Conservation (phyloP, 1,139 yeast genomes). For the Suhomyces ambrosiae region DNA sequence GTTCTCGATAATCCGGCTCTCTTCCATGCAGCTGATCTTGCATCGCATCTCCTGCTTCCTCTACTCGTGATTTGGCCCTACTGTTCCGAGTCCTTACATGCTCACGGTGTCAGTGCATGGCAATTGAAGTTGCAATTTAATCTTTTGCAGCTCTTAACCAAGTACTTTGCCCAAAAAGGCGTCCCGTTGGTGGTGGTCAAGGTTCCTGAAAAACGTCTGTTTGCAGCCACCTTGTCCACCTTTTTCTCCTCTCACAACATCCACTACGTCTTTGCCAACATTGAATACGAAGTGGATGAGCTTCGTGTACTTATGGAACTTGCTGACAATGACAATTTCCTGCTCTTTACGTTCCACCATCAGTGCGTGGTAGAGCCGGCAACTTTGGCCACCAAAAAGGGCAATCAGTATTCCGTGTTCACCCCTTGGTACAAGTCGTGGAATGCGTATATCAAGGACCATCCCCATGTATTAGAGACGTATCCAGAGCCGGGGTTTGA, state of each 20-base stretch:
- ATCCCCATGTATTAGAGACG: constrained; percentile 9
- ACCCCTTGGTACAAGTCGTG: constrained; percentile 57
- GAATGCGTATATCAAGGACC: constrained; percentile 30
- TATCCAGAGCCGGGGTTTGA: constrained; percentile 1
- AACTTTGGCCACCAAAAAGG: constrained; percentile 41
- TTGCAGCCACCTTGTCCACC: constrained; percentile 24
- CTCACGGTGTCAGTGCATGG: constrained; percentile 46
- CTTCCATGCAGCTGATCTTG: constrained; percentile 10
- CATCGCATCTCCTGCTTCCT: constrained; percentile 10
- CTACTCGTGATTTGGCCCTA: constrained; percentile 21
- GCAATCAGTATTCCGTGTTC: constrained; percentile 52
- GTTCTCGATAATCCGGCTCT: constrained; percentile 17
- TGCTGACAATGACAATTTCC: constrained; percentile 18
- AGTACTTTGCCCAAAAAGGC: constrained; percentile 30
- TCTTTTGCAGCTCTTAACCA: constrained; percentile 31
- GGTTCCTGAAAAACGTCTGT: constrained; percentile 29
- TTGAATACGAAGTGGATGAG: constrained; percentile 57
- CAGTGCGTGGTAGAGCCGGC: constrained; percentile 52
- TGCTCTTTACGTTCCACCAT: constrained; percentile 43
- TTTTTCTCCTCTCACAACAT: constrained; percentile 28
- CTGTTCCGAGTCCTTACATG: constrained; percentile 40
- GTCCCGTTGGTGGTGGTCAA: constrained; percentile 44
- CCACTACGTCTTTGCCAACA: constrained; percentile 41
- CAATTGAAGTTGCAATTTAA: constrained; percentile 42
- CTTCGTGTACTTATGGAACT: constrained; percentile 37